Evolutionary conservation across 371 early-diverging fungal genomes (phyloP).

Genomic region (Apophysomyces trapeziformis): DNA sequence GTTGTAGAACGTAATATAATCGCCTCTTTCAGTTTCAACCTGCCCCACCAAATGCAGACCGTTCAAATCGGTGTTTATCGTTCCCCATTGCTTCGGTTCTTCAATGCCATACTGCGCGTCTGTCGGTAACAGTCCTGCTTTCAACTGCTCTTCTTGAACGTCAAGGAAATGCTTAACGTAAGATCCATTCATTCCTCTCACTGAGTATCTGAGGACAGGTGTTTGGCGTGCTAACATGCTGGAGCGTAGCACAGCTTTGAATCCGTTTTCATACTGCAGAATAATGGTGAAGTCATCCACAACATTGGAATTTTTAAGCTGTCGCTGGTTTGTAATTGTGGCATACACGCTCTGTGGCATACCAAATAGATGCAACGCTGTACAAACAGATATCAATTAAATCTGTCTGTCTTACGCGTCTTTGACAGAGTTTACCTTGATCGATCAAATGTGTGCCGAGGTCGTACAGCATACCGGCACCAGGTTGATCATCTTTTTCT

Average conservation of each 20-base stretch:
- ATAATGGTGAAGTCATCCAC: slow-evolving; percentile 71
- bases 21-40: slow-evolving; percentile 62
- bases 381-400: background rate
- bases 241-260: slow-evolving; percentile 67
- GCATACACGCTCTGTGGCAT: slow-evolving; percentile 68
- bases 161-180: slow-evolving; percentile 73
- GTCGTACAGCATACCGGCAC: slow-evolving; percentile 77
- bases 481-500: slow-evolving; percentile 65
- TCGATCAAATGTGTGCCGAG: slow-evolving; percentile 80
- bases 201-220: slow-evolving; percentile 67
- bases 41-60: slow-evolving; percentile 62
- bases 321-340: slow-evolving; percentile 70
- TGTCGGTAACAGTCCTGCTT: slow-evolving; percentile 60
- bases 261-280: slow-evolving; percentile 61
- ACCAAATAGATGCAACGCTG: slow-evolving; percentile 69
- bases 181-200: slow-evolving; percentile 74
- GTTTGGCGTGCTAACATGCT: slow-evolving; percentile 73
- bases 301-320: slow-evolving; percentile 55
- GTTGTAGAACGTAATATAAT: slow-evolving; percentile 65
- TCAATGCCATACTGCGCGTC: slow-evolving; percentile 63
- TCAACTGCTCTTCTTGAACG: slow-evolving; percentile 78
- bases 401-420: background rate
- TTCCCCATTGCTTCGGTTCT: slow-evolving; percentile 49
- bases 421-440: slow-evolving; percentile 45
- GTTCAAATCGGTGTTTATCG: slow-evolving; percentile 55